These are phyloP conservation scores for Erythrobasidium hasegawianum DNA, from an alignment of 1,284 basidiomycete genomes.

Conservation along the genomic window DNA sequence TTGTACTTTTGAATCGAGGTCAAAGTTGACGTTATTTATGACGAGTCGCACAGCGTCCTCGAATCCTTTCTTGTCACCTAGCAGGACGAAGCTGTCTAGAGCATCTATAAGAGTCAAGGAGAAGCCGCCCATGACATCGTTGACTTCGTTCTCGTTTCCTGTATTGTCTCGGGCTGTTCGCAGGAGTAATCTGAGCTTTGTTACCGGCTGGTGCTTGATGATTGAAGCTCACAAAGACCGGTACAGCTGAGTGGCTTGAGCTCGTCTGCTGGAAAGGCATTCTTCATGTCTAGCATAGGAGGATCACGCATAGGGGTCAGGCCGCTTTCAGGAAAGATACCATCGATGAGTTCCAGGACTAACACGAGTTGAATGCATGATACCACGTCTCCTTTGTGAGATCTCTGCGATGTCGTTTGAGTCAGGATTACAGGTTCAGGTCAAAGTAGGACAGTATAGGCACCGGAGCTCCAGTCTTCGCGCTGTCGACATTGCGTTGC, in stretches of 20 bases:
- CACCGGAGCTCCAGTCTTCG: conserved; percentile 12
- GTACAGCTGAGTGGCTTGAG: conserved; percentile 79
- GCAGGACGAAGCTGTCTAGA: conserved; percentile 70
- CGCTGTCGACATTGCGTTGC: conserved; percentile 5
- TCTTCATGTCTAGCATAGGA: conserved; percentile 14
- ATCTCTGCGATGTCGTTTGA: background rate
- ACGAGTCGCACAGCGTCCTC: conserved; percentile 68
- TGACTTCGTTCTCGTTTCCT: conserved; percentile 61
- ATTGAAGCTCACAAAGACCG: conserved; percentile 66
- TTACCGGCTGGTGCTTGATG: background rate
- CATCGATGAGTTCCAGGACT: conserved; percentile 27
- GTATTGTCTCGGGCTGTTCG: conserved; percentile 50
- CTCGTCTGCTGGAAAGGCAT: conserved; percentile 54
- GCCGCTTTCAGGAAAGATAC: background rate
- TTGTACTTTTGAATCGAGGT: conserved; percentile 65
- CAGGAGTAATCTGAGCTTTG: background rate
- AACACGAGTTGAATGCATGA: conserved; percentile 32
- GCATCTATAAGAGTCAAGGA: conserved; percentile 76
- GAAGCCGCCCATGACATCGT: conserved; percentile 83
- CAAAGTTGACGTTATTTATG: conserved; percentile 73
- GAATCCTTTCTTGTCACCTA: conserved; percentile 68
- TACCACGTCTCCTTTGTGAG: conserved; percentile 33
- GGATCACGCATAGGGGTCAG: too few species aligned
- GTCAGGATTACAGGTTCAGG: too few species aligned
- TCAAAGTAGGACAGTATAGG: too few species aligned